Evolutionary conservation across 768 basidiomycete species (phyloP), one percentile per base, ranked within the genome.

Genomic region (Pisolithus tinctorius): DNA sequence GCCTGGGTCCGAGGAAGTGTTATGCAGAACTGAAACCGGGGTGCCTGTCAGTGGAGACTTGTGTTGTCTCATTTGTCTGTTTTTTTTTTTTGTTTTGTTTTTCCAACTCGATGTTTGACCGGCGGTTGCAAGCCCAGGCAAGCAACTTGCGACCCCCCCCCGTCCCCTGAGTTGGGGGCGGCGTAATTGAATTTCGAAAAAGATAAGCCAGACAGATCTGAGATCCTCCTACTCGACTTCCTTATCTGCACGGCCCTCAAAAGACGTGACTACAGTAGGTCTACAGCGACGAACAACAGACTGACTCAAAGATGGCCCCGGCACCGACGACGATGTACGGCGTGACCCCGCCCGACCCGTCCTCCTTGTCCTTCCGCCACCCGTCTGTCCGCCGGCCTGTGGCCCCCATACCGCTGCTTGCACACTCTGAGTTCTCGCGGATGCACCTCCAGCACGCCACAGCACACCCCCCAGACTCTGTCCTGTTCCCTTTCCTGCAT

Each of bases 401-500:
- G 34, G 60, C 67, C 8, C 71, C 74, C 51, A 72, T 75, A 52
- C 74, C 68, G 56, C 69, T 73, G 23, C 62, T 79, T 54, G 59
- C 69, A 44, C 73, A 69, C 3, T 48, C 59, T 20, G 68, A 79
- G 52, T 90, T 89, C 61, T 73, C 82, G 3, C 63, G 72, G 17
- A 67, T 92, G 47, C 84, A 86, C 50, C 74, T 80, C 59, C 65
- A 72, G n/a, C 80, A 88, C 56, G 71, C 81, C 55, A 74, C 79
- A 52, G 69, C 80, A 1, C 87, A 93, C 66, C 81, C 88, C 1
- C 86, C 86, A 0, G 92, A 95, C 70, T 74, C 76, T 38, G 77
- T 85, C 58, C 79, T 93, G 51, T 95, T 95, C 65, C 92, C 92
- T 0, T 95, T 93, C 70, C 71, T 92, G 14, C 92, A 93, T 60